Conservation (phyloP, 2,329 filamentous ascomycete genomes). For the Botryotinia narcissicola region DNA sequence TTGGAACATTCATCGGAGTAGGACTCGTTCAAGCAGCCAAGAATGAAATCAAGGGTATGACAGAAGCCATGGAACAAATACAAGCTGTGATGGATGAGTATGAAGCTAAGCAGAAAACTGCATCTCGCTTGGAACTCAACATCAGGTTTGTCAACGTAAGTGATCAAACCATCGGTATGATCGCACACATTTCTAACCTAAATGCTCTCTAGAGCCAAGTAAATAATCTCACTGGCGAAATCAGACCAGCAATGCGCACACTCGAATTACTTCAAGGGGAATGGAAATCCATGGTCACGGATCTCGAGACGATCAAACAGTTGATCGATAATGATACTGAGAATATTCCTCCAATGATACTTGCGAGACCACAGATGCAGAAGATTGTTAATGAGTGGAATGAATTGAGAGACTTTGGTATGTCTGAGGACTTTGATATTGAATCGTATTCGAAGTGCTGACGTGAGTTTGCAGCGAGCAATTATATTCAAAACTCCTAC, state of each 20-base stretch:
- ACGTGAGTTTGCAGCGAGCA: neutral
- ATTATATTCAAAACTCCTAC: slow-evolving; percentile 9
- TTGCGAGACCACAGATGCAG: neutral
- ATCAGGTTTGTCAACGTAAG: slow-evolving; percentile 9
- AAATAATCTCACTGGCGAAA: neutral
- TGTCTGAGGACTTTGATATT: neutral
- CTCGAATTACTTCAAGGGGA: neutral
- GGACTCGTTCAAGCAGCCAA: neutral
- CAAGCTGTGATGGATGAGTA: slow-evolving; percentile 5
- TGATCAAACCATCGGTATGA: neutral
- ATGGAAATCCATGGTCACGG: slow-evolving; percentile 2
- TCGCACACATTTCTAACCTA: neutral
- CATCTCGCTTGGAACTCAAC: slow-evolving; percentile 4
- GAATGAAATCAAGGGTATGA: neutral
- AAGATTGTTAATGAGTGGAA: slow-evolving; percentile 12
- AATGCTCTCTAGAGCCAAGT: neutral
- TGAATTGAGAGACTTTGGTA: slow-evolving; percentile 5
- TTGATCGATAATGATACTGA: slow-evolving; percentile 8
- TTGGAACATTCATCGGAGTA: neutral
- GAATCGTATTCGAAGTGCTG: too few relatives aligned
- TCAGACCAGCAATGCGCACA: slow-evolving; percentile 2
- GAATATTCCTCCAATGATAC: neutral
- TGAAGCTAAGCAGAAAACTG: neutral
- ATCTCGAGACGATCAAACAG: neutral
- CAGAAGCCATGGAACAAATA: neutral